A percentile compares a stretch with the other conserved stretches of the same genome.
Conservation (phyloP, 495 filamentous ascomycete genomes). For the Penicillium subrubescens region DNA sequence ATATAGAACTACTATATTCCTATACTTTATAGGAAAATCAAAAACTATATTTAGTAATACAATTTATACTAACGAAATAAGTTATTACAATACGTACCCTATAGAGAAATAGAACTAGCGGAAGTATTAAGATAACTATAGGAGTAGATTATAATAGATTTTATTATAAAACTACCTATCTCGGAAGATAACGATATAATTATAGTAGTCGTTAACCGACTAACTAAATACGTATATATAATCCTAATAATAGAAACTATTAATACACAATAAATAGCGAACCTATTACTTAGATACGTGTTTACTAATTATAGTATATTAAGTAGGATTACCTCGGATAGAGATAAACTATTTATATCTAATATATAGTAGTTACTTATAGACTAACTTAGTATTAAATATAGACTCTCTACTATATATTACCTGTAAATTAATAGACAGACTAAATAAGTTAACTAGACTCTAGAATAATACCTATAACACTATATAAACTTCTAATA, state of each 20-base stretch:
- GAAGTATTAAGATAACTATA: neutral
- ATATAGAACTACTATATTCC: neutral
- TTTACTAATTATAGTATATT: neutral
- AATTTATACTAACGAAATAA: neutral
- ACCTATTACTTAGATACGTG: neutral
- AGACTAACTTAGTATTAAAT: neutral
- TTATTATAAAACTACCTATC: neutral
- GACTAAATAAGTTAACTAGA: neutral
- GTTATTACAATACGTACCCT: neutral
- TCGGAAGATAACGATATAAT: neutral
- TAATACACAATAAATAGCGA: neutral
- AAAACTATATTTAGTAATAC: neutral
- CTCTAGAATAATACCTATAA: neutral
- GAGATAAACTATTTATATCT: constrained; percentile 3
- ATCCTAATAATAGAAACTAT: neutral
- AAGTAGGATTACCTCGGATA: neutral
- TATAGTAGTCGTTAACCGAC: neutral
- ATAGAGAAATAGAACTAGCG: neutral
- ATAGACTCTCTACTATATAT: neutral
- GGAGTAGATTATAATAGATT: constrained; percentile 1
- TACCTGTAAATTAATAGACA: neutral
- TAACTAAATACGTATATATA: neutral
- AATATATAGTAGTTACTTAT: neutral
- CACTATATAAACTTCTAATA: constrained; percentile 24
- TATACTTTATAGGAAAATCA: neutral